Conservation (phyloP, 306 rosid species). For the Vigna unguiculata region DNA sequence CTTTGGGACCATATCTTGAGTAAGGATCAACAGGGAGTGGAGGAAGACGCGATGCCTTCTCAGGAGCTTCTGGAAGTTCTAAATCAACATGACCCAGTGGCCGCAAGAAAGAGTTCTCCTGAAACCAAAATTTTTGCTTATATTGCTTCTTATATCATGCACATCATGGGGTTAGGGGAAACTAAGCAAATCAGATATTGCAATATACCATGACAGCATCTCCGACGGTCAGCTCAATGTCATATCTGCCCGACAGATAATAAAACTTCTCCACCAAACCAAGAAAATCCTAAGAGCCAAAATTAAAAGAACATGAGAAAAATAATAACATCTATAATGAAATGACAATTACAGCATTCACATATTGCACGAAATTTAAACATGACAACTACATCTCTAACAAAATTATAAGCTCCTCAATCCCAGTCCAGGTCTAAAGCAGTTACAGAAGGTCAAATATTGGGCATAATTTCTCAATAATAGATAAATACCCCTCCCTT, state of each 20-base stretch:
- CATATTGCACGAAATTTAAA: too few species aligned
- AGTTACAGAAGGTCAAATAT: not conserved
- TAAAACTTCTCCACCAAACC: conserved; percentile 92
- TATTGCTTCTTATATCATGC: conserved; percentile 22
- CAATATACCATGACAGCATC: conserved; percentile 88
- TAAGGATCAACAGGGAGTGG: conserved; percentile 68
- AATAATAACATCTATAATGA: conserved; percentile 9
- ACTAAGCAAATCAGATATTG: conserved; percentile 1
- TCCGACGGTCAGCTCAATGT: conserved; percentile 86
- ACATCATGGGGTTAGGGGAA: not conserved
- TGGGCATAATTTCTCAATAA: not conserved
- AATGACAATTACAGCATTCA: too few species aligned
- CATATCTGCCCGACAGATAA: conserved; percentile 92
- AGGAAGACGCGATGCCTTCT: conserved; percentile 89
- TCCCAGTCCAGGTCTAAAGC: not conserved
- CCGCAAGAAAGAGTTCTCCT: conserved; percentile 93
- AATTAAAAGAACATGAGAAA: conserved; percentile 19
- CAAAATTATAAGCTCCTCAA: conserved; percentile 13
- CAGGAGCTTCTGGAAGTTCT: conserved; percentile 98
- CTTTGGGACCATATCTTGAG: conserved; percentile 85
- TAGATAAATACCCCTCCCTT: not conserved
- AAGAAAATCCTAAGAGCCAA: conserved; percentile 37
- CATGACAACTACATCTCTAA: not conserved
- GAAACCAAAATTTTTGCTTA: conserved; percentile 46
- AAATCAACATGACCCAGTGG: conserved; percentile 77